Conservation (phyloP, 1,284 basidiomycete species). For the Puccinia novopanici region DNA sequence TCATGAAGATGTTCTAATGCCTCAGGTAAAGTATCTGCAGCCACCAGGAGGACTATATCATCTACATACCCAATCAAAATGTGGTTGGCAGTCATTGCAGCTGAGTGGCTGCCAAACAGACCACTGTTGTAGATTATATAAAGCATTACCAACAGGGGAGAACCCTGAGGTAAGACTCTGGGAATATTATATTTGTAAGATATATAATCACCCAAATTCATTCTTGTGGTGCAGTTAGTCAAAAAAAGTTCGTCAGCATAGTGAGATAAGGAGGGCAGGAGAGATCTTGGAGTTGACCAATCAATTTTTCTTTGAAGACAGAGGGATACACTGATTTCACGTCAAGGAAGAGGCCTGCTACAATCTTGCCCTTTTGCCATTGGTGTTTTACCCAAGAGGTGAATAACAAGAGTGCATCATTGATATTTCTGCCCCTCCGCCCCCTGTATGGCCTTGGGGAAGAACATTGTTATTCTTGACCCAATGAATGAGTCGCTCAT, state of each 20-base stretch:
- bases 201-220: conserved; percentile 8
- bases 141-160: conserved; percentile 14
- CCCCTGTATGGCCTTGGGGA: not conserved
- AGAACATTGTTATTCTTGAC: not conserved
- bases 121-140: conserved; percentile 40
- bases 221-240: not conserved
- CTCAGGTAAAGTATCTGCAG: not conserved
- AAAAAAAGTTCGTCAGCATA: not conserved
- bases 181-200: not conserved
- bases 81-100: not conserved
- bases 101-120: not conserved
- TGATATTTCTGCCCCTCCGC: not conserved
- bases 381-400: too few relatives aligned
- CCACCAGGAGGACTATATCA: conserved; percentile 25
- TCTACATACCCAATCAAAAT: conserved; percentile 20
- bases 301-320: not conserved
- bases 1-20: not conserved
- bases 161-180: conserved; percentile 18
- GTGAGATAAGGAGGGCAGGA: conserved; percentile 17
- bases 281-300: not conserved
- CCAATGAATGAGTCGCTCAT: conserved; percentile 8
- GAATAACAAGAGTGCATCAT: not conserved
- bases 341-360: conserved; percentile 23
- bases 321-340: conserved; percentile 33
- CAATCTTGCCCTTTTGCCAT: too few relatives aligned